Percentiles rank a stretch among this genome's conserved stretches.
phyloP scores from a whole-genome alignment of 2,329 filamentous ascomycete species.

The Penicillium sp. region DNA sequence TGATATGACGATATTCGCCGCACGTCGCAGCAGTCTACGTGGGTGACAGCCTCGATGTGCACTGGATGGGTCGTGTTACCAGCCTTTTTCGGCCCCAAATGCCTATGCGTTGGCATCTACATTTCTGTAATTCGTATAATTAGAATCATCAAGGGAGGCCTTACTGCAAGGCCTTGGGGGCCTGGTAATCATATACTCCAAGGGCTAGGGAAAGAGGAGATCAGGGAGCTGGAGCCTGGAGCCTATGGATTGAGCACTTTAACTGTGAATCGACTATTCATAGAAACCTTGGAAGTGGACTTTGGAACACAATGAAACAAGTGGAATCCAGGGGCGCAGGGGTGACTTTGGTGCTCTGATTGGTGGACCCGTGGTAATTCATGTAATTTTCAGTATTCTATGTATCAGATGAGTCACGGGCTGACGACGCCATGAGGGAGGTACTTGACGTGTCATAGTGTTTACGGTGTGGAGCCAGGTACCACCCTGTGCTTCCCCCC shows the following conservation, averaged over 20 bases:
- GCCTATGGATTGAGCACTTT: neutral
- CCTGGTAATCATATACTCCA: neutral
- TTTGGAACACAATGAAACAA: neutral
- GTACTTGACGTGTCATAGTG: slow-evolving; percentile 4
- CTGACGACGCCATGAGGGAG: neutral
- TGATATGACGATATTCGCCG: neutral
- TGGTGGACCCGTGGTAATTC: neutral
- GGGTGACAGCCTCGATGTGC: neutral
- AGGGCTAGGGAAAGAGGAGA: no score
- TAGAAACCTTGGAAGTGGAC: neutral
- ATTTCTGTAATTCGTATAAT: neutral
- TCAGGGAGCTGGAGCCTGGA: no score
- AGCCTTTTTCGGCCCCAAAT: neutral
- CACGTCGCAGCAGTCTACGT: neutral
- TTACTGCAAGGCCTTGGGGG: neutral
- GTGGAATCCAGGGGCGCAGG: slow-evolving; percentile 12
- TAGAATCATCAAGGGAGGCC: neutral
- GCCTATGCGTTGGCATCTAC: neutral
- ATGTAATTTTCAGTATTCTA: neutral
- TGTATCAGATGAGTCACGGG: neutral
- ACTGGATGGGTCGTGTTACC: neutral
- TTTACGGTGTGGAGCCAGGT: neutral
- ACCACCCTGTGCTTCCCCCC: neutral
- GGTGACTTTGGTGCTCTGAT: neutral
- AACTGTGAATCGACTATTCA: neutral